Percentiles rank a stretch among this genome's conserved stretches.
Conservation (phyloP, 129 eudicot genomes). For the Helianthus annuus region HanXRQr2.0-SUNRISE NC_035442.2:61575841-61576340, state of each 20-base stretch:
- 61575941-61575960: neutral
- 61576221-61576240: constrained; percentile 41
- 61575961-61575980: neutral
- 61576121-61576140: constrained; percentile 15
- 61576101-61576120: constrained; percentile 42
- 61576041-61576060: neutral
- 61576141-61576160: constrained; percentile 32
- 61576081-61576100: constrained; percentile 29
- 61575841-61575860: too few species aligned
- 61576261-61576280: constrained; percentile 43
- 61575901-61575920: too few species aligned
- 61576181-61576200: constrained; percentile 59
- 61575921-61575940: constrained; percentile 8
- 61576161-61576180: constrained; percentile 37
- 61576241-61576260: constrained; percentile 41
- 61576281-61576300: constrained; percentile 25
- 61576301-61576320: neutral
- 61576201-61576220: constrained; percentile 50
- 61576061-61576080: neutral
- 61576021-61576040: neutral
- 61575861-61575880: too few species aligned
- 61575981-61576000: constrained; percentile 17
- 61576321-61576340: neutral
- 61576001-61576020: neutral
- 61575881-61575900: too few species aligned